These are phyloP conservation scores for Schoenoplectus tabernaemontani DNA, from an alignment of 202 grass and related monocot species.

Conservation along the genomic window DNA sequence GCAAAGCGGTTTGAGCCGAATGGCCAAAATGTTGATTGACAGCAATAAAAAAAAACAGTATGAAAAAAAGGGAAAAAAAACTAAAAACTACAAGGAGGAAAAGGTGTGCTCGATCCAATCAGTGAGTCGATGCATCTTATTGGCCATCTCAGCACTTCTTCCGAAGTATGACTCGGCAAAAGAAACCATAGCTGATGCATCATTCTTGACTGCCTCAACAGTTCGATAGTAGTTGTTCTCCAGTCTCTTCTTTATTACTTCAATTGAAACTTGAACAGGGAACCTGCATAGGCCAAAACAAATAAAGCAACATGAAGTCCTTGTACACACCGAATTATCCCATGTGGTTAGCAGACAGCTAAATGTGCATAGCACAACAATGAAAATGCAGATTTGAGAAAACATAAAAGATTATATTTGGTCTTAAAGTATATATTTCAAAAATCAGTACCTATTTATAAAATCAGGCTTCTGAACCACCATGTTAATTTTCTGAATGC, in stretches of 20 bases:
- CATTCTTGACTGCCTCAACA: constrained; percentile 63
- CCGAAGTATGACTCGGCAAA: constrained; percentile 61
- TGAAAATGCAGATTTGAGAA: too few species aligned
- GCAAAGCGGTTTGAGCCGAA: constrained; percentile 13
- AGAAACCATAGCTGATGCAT: constrained; percentile 57
- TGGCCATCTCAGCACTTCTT: constrained; percentile 52
- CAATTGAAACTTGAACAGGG: constrained; percentile 72
- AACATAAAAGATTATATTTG: too few species aligned
- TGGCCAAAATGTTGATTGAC: constrained; percentile 2
- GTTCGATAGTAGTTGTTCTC: constrained; percentile 76
- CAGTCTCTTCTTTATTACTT: constrained; percentile 78
- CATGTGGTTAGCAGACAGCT: background rate
- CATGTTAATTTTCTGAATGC: constrained; percentile 57
- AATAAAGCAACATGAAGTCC: constrained; percentile 13
- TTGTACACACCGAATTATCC: background rate
- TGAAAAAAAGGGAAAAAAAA: too few species aligned
- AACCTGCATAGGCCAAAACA: constrained; percentile 37
- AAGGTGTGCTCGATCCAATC: constrained; percentile 48
- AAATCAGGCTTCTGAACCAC: constrained; percentile 81
- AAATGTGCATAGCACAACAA: background rate
- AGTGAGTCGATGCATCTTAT: constrained; percentile 42
- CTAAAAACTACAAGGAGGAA: constrained; percentile 35
- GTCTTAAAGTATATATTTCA: too few species aligned
- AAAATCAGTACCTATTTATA: constrained; percentile 65
- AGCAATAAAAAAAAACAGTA: background rate